Base-by-base conservation (phyloP, 139 green algal species). In the Micromonas commoda region DNA sequence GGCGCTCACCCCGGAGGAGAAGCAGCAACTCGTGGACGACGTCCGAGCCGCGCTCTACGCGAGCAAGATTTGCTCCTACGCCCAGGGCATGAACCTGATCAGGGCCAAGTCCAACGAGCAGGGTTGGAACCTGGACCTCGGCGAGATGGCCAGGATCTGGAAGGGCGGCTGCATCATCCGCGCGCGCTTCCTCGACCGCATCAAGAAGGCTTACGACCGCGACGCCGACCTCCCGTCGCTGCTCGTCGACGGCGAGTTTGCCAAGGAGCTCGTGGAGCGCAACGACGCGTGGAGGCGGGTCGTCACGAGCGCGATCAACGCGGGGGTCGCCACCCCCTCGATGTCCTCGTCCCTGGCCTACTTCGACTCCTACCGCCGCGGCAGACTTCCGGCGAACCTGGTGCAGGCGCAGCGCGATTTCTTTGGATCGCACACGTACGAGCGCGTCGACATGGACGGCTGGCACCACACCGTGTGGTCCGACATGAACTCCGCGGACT, bases 111-210 rank as follows among this genome's bases (percentile, higher is more conserved):
- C 86, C 73, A 75, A 87, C 4, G 93, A 94, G 80, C 87, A 93
- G 85, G 86, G 70, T n/a, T 99, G 95, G 95, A 74, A 84, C 78
- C 80, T 99, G 31, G 86, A 98, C 84, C 86, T 99, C 70, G 95
- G 90, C 19, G 86, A 85, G 29, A 89, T 99, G 33, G 92, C 90
- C 6, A 87, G 93, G 76, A 99, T 90, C 87, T 98, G 94, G 94
- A 92, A 97, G 91, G 95, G 95, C 73, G 95, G 95, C 60, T 99
- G 96, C 90, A 99, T 99, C 85, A 99, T 99, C 86, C 91, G 96
- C 60, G 93, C 95, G 19, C 82, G 72, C 2, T 98, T 99, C 89
- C 83, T 99, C 61, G 92, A 98, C 82, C 86, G 92, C 80, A 99
- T 99, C 88, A 94, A 94, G 81, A 76, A 91, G 78, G 94, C 80